These are phyloP conservation scores for Leccinum incarnatum DNA, from an alignment of 768 basidiomycete species.

Conservation along the genomic window DNA sequence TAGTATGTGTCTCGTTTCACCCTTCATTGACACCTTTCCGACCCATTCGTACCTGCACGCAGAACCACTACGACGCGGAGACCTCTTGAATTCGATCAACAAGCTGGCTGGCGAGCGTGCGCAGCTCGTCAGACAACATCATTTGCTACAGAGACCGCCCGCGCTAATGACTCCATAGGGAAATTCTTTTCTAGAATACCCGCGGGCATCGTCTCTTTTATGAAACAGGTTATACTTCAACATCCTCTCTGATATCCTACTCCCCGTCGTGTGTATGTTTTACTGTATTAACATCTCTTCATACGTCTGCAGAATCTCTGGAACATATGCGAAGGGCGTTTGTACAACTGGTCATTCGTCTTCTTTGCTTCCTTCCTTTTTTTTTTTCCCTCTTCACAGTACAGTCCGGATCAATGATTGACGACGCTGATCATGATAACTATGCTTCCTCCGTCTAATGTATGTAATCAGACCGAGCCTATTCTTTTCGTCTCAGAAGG, in stretches of 20 bases:
- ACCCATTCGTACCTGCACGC: constrained; percentile 1
- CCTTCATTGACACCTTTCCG: not conserved
- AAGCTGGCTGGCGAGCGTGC: constrained; percentile 70
- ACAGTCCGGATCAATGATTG: not conserved
- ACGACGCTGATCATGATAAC: not conserved
- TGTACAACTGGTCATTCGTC: not conserved
- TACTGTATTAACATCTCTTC: not conserved
- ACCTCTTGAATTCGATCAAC: constrained; percentile 78
- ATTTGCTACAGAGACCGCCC: constrained; percentile 32
- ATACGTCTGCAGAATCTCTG: not conserved
- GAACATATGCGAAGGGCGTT: not conserved
- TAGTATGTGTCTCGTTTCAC: constrained; percentile 44
- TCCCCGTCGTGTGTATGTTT: not conserved
- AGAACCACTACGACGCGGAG: constrained; percentile 79
- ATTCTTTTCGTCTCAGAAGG: not conserved
- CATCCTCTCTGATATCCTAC: not conserved
- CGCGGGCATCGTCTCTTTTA: not conserved
- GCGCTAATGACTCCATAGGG: constrained; percentile 28
- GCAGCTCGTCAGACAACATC: constrained; percentile 31
- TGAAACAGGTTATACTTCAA: not conserved
- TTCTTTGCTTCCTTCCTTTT: not conserved
- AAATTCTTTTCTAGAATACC: constrained; percentile 4
- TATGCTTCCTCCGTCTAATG: not conserved
- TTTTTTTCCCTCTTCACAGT: not conserved
- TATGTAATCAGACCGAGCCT: not conserved